phyloP scores from a whole-genome alignment of 768 basidiomycete genomes.

The Holtermannia corniformis region DNA sequence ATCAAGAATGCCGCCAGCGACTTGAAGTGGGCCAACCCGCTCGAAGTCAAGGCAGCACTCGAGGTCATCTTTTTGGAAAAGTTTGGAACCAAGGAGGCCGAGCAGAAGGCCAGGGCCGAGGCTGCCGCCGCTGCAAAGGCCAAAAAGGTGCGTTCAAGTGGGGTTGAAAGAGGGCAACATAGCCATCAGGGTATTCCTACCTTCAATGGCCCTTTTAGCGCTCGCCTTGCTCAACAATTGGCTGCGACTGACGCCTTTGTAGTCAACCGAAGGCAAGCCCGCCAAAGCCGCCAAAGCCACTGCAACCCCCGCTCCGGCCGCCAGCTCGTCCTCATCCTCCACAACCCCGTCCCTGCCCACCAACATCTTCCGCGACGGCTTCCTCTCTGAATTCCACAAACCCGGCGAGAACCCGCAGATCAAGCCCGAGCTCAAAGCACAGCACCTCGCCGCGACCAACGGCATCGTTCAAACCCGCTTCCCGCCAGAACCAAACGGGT shows the following conservation, averaged over 20 bases:
- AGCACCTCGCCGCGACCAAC: conserved; percentile 68
- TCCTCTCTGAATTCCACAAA: conserved; percentile 81
- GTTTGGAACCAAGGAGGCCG: conserved; percentile 34
- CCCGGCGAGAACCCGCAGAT: conserved; percentile 90
- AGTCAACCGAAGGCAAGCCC: conserved; percentile 9
- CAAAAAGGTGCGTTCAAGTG: conserved; percentile 4
- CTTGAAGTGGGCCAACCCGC: conserved; percentile 38
- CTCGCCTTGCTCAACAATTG: too few relatives aligned
- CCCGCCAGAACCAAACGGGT: conserved; percentile 97
- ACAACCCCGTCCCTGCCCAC: conserved; percentile 38
- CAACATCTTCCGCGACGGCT: conserved; percentile 85
- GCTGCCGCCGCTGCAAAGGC: conserved; percentile 16
- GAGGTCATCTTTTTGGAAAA: conserved; percentile 36
- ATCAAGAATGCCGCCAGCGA: conserved; percentile 32
- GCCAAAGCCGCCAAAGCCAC: conserved; percentile 12
- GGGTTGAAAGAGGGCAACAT: too few relatives aligned
- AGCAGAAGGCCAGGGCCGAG: conserved; percentile 21
- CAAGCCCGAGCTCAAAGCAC: conserved; percentile 62
- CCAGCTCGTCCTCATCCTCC: conserved; percentile 14
- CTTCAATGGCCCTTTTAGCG: too few relatives aligned
- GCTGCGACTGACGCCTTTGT: not conserved
- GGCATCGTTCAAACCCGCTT: conserved; percentile 90
- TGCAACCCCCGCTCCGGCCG: conserved; percentile 7
- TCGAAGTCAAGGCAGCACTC: conserved; percentile 32
- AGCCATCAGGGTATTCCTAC: not conserved